A percentile compares a stretch with the other conserved stretches of the same genome.
These are phyloP conservation scores for Saccharomycopsis selenospora DNA, from an alignment of 805 yeast genomes.

Conservation along the genomic window DNA sequence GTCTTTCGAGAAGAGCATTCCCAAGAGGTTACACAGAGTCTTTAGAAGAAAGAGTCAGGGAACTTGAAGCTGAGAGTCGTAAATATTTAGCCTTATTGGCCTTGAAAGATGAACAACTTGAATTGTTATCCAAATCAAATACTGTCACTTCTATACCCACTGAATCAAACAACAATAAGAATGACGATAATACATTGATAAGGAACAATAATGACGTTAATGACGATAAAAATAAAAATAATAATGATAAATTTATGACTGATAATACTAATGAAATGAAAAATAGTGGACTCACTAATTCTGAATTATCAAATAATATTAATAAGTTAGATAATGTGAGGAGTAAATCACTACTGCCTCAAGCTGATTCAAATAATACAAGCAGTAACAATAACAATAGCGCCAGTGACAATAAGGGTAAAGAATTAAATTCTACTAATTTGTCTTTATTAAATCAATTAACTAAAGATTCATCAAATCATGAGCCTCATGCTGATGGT, in stretches of 20 bases:
- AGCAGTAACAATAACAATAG: too few species aligned
- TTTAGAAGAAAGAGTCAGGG: conserved; percentile 80
- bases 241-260: too few species aligned
- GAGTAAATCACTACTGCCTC: neutral
- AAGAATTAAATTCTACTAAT: conserved; percentile 30
- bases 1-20: conserved; percentile 75
- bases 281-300: neutral
- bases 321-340: neutral
- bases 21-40: conserved; percentile 92
- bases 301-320: too few species aligned
- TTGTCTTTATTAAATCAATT: conserved; percentile 28
- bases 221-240: neutral
- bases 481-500: conserved; percentile 38
- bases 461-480: conserved; percentile 21
- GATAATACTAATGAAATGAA: neutral
- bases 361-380: neutral
- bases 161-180: neutral
- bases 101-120: conserved; percentile 57
- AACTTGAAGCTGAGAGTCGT: conserved; percentile 73
- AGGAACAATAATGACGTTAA: neutral
- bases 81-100: conserved; percentile 57
- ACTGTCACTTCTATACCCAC: neutral
- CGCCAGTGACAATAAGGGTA: conserved; percentile 11
- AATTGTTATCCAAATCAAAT: conserved; percentile 30
- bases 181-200: neutral